Conservation (phyloP, 805 yeast genomes). For the Hanseniaspora guilliermondii region DNA sequence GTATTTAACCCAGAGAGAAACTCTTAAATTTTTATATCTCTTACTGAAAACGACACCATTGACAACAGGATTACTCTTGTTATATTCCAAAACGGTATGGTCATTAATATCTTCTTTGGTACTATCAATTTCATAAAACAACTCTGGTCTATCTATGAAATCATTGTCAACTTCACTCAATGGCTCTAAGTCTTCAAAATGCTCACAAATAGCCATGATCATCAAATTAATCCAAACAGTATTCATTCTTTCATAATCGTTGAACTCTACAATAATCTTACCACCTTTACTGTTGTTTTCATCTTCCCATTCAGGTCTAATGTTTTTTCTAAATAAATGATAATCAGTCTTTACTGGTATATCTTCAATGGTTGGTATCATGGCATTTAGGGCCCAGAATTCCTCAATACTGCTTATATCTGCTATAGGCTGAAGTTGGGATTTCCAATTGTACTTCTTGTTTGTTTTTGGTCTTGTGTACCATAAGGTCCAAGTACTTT, state of each 20-base stretch:
- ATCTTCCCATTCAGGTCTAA: conserved; percentile 99
- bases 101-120: not conserved
- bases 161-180: conserved; percentile 34
- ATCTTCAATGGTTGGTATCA: conserved; percentile 83
- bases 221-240: conserved; percentile 85
- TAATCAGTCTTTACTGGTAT: conserved; percentile 68
- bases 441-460: conserved; percentile 77
- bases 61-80: not conserved
- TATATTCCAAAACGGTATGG: not conserved
- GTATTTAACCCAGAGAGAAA: conserved; percentile 8
- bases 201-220: conserved; percentile 87
- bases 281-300: conserved; percentile 79
- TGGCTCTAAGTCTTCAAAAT: conserved; percentile 68
- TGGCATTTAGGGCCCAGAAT: conserved; percentile 95
- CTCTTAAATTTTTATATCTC: conserved; percentile 9
- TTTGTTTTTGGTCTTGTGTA: conserved; percentile 87
- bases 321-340: conserved; percentile 84
- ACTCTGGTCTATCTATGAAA: not conserved
- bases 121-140: not conserved
- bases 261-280: conserved; percentile 77
- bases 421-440: conserved; percentile 82
- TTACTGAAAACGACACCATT: conserved; percentile 13
- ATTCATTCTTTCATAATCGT: conserved; percentile 35
- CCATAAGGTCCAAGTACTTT: conserved; percentile 92
- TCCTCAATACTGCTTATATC: conserved; percentile 88